Percentiles rank a stretch among this genome's conserved stretches.
Conservation (phyloP, 805 yeast genomes). For the Pichia manshurica region DNA sequence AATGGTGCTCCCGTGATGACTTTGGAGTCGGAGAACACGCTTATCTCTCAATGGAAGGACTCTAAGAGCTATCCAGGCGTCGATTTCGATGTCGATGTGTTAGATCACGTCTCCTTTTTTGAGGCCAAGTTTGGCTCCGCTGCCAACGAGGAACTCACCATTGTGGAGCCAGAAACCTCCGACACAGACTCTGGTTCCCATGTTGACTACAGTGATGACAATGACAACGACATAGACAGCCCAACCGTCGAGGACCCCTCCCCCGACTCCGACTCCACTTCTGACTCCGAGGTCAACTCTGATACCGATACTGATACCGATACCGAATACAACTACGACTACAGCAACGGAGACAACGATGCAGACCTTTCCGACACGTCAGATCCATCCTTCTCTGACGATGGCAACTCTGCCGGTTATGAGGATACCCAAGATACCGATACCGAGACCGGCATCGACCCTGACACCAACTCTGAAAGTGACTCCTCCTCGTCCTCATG, state of each 20-base stretch:
- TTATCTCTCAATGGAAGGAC: constrained; percentile 42
- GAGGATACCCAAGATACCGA: not conserved
- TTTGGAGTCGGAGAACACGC: constrained; percentile 15
- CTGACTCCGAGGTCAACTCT: too few species aligned
- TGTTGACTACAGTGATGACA: too few species aligned
- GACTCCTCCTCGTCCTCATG: not conserved
- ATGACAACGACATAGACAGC: too few species aligned
- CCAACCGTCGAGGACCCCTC: too few species aligned
- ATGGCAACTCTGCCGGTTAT: not conserved
- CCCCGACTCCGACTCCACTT: too few species aligned
- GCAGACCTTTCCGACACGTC: too few species aligned
- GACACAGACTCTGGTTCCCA: not conserved
- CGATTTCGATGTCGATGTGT: constrained; percentile 36
- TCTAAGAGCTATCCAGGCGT: constrained; percentile 44
- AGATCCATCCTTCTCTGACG: too few species aligned
- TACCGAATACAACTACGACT: too few species aligned
- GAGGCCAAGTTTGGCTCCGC: not conserved
- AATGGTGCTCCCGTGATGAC: constrained; percentile 8
- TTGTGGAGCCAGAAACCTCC: not conserved
- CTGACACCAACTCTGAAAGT: too few species aligned
- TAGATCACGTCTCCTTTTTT: constrained; percentile 35
- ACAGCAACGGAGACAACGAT: too few species aligned
- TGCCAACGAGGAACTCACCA: not conserved
- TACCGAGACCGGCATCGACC: not conserved
- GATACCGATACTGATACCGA: too few species aligned